A percentile compares a stretch with the other conserved stretches of the same genome.
Conservation (phyloP, 345 rosid genomes). For the Hibiscus trionum region DNA sequence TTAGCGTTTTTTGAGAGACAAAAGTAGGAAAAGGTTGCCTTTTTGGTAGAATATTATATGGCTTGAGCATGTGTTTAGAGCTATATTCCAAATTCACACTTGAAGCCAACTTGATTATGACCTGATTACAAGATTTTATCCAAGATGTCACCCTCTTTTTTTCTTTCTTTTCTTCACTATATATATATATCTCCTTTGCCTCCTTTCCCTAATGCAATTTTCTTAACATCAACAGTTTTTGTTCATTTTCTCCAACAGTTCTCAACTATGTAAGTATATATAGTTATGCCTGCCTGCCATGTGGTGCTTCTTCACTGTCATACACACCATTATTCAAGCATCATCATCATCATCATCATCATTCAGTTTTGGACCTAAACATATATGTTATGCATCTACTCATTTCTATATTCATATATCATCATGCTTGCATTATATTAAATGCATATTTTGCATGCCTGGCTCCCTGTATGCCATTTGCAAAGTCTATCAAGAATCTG, state of each 20-base stretch:
- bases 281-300: background rate
- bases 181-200: background rate
- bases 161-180: background rate
- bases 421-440: background rate
- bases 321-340: background rate
- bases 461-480: constrained; percentile 61
- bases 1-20: constrained; percentile 5
- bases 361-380: constrained; percentile 2
- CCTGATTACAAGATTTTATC: background rate
- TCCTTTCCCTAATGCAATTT: constrained; percentile 3
- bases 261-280: background rate
- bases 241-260: background rate
- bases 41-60: constrained; percentile 18
- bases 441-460: constrained; percentile 29
- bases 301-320: constrained; percentile 8
- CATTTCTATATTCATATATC: constrained; percentile 5
- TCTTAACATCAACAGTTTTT: constrained; percentile 7
- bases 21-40: constrained; percentile 10
- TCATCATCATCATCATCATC: background rate
- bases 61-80: constrained; percentile 8
- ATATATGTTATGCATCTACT: constrained; percentile 1
- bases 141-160: background rate
- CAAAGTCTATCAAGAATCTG: constrained; percentile 26
- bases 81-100: constrained; percentile 26
- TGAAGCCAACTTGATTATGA: constrained; percentile 15